Percentiles rank a stretch among this genome's conserved stretches.
Evolutionary conservation across 2,329 filamentous ascomycete species (phyloP).

Genomic region (Penicillium crustosum): DNA sequence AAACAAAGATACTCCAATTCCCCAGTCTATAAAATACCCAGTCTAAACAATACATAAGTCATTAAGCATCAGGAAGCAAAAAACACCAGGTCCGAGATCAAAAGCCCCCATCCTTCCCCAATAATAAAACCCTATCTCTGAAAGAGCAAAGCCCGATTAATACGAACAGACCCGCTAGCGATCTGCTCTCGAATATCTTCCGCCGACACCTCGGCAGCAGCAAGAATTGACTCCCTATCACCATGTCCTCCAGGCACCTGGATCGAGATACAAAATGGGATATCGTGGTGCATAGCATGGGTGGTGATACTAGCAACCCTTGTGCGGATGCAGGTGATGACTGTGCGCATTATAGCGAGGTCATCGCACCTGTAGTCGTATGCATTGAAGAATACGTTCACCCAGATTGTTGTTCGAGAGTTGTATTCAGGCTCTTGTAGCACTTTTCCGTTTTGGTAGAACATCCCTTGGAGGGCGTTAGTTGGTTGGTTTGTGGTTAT

Average conservation of each 20-base stretch:
- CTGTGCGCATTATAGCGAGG: conserved; percentile 5
- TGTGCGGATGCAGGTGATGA: conserved; percentile 6
- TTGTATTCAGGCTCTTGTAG: not conserved
- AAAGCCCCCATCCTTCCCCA: too few relatives aligned
- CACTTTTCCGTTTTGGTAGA: conserved; percentile 2
- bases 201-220: conserved; percentile 2
- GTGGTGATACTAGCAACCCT: conserved; percentile 1
- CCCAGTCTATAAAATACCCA: not conserved
- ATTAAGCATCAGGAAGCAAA: not conserved
- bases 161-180: not conserved
- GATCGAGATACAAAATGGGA: conserved; percentile 4
- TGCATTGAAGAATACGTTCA: conserved; percentile 3
- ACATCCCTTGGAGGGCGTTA: not conserved
- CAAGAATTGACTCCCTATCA: conserved; percentile 1
- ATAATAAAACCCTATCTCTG: not conserved
- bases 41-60: not conserved
- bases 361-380: not conserved
- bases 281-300: conserved; percentile 2
- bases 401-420: not conserved
- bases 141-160: conserved; percentile 3
- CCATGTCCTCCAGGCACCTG: not conserved
- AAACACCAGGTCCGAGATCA: too few relatives aligned
- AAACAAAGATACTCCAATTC: not conserved
- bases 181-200: not conserved
- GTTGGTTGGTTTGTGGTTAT: not conserved